Percentiles rank a stretch among this genome's conserved stretches.
Conservation (phyloP, 202 grass and related monocot genomes). For the Panicum hallii region DNA sequence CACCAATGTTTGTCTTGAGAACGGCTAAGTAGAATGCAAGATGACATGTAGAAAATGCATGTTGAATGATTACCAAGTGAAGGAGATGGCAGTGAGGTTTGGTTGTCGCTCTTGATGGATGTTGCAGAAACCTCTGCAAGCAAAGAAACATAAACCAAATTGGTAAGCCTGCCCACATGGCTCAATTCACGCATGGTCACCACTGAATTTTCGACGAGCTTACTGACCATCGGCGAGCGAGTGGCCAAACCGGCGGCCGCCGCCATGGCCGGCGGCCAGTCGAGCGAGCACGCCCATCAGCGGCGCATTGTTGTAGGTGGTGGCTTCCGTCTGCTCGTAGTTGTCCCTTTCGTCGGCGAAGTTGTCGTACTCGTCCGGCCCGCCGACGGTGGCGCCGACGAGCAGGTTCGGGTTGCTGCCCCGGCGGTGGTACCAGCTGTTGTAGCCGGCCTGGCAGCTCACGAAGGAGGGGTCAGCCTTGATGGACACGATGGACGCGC, state of each 20-base stretch:
- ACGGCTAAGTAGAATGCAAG: too few relatives aligned
- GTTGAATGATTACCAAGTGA: constrained; percentile 44
- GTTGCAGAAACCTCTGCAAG: constrained; percentile 43
- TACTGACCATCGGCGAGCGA: constrained; percentile 37
- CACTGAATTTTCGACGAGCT: too few relatives aligned
- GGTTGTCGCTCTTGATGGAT: constrained; percentile 41
- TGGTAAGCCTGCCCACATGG: too few relatives aligned
- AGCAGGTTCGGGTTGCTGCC: constrained; percentile 80
- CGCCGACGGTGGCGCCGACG: constrained; percentile 79
- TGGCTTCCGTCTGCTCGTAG: constrained; percentile 82
- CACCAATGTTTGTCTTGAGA: too few relatives aligned
- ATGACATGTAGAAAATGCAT: not conserved
- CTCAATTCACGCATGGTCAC: too few relatives aligned
- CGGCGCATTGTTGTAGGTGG: constrained; percentile 93
- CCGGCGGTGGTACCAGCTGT: constrained; percentile 61
- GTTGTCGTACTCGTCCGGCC: constrained; percentile 71
- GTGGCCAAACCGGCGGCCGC: constrained; percentile 35
- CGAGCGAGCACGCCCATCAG: constrained; percentile 80
- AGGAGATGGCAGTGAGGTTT: constrained; percentile 39
- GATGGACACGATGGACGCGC: constrained; percentile 74
- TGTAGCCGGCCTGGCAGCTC: constrained; percentile 64
- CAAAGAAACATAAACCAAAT: constrained; percentile 19
- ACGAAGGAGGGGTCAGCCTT: constrained; percentile 58
- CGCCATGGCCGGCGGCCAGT: constrained; percentile 53
- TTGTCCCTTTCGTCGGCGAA: constrained; percentile 87